Percentiles rank a stretch among this genome's conserved stretches.
Conservation (phyloP, 192 early-diverging fungal genomes). For the Chytriomyces hyalinus region DNA sequence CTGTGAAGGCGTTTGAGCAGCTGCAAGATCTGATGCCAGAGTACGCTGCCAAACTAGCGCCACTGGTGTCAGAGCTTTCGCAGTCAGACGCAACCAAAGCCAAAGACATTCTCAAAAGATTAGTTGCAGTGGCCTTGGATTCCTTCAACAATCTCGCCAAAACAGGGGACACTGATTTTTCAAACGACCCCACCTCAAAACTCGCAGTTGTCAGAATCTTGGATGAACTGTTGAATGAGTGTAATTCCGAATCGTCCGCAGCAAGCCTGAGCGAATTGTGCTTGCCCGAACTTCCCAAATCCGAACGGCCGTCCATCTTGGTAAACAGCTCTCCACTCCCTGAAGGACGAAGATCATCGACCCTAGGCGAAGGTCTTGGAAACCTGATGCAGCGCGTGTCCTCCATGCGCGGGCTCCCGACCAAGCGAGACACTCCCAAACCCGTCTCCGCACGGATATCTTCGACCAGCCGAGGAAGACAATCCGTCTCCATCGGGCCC, state of each 20-base stretch:
- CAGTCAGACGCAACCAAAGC: neutral
- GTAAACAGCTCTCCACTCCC: no score
- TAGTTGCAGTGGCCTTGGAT: neutral
- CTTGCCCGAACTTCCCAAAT: no score
- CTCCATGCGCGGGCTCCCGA: no score
- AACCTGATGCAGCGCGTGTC: no score
- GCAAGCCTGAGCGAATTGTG: no score
- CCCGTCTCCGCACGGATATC: no score
- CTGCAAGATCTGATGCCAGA: neutral
- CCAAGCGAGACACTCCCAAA: no score
- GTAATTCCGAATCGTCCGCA: neutral
- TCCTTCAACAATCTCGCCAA: neutral
- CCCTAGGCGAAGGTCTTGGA: no score
- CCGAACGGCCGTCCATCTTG: no score
- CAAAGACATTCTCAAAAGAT: neutral
- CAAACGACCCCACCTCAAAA: neutral
- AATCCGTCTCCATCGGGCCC: no score
- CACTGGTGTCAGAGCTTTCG: neutral
- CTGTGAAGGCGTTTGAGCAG: neutral
- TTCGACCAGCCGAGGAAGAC: no score
- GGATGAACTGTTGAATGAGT: neutral
- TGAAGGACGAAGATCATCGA: no score
- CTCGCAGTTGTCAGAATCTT: neutral
- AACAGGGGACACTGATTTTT: neutral
- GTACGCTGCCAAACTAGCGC: neutral